A percentile compares a stretch with the other conserved stretches of the same genome.
Evolutionary conservation across 139 green algal species (phyloP).

Genomic region (Micromonas pusilla): DNA sequence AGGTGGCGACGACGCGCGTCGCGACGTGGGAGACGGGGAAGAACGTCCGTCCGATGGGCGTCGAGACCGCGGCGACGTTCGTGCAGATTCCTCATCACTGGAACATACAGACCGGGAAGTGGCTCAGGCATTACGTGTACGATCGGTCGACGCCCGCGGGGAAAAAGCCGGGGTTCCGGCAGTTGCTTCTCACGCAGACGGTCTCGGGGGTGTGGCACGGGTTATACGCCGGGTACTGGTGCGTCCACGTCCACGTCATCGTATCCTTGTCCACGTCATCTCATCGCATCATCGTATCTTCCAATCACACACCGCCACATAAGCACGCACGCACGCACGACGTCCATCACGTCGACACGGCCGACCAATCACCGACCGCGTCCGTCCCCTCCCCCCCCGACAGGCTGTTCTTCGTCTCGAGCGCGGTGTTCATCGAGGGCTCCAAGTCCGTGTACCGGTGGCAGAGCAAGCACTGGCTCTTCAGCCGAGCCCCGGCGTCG

Average conservation of each 20-base stretch:
- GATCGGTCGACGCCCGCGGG: neutral
- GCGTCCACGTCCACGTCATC: too few species aligned
- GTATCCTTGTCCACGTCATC: too few species aligned
- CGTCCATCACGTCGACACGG: too few species aligned
- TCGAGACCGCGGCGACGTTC: neutral
- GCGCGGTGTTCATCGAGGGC: neutral
- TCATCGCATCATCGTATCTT: too few species aligned
- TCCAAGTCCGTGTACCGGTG: neutral
- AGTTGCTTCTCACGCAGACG: slow-evolving; percentile 22
- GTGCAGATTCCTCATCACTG: slow-evolving; percentile 4
- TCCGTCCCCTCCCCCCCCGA: too few species aligned
- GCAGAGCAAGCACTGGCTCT: neutral
- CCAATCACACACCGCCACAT: too few species aligned
- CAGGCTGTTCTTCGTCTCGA: slow-evolving; percentile 16
- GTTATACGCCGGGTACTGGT: slow-evolving; percentile 22
- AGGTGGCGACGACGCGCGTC: too few species aligned
- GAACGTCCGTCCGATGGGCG: slow-evolving; percentile 8
- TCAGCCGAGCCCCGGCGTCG: neutral
- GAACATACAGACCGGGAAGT: slow-evolving; percentile 20
- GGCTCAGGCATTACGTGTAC: slow-evolving; percentile 24
- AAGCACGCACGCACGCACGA: too few species aligned
- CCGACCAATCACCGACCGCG: too few species aligned
- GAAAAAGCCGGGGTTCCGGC: slow-evolving; percentile 9
- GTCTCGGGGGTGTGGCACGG: slow-evolving; percentile 26
- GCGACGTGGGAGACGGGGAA: neutral